Conservation (phyloP, 179 eudicot genomes). For the Actinidia polygama region DNA sequence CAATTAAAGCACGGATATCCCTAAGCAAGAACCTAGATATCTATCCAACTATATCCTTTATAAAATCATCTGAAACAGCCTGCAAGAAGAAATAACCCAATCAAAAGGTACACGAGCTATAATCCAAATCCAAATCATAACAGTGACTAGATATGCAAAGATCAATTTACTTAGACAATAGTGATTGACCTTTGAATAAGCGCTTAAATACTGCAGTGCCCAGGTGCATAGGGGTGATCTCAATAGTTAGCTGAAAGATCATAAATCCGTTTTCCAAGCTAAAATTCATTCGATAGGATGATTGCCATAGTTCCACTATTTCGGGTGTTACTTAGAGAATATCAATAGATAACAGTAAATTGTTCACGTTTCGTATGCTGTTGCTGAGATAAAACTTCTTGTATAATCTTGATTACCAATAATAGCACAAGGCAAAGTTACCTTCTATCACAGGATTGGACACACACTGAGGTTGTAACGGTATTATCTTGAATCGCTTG, state of each 20-base stretch:
- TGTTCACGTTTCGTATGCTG: not conserved
- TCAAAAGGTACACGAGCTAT: constrained; percentile 17
- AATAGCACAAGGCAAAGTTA: not conserved
- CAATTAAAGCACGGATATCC: constrained; percentile 81
- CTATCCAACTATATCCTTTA: constrained; percentile 80
- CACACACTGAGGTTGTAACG: not conserved
- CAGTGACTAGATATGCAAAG: not conserved
- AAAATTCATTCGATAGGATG: not conserved
- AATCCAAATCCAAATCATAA: not conserved
- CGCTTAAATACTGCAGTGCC: not conserved
- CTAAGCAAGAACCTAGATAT: constrained; percentile 93
- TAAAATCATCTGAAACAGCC: constrained; percentile 65
- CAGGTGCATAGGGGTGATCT: not conserved
- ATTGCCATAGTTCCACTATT: not conserved
- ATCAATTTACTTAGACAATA: not conserved
- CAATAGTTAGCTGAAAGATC: not conserved
- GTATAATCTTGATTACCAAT: not conserved
- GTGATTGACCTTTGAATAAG: not conserved
- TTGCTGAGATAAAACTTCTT: not conserved
- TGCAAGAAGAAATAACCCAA: constrained; percentile 39
- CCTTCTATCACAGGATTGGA: not conserved
- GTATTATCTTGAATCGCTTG: not conserved
- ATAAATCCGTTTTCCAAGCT: not conserved
- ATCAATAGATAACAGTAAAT: not conserved
- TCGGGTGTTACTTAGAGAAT: not conserved